Evolutionary conservation across 148 eudicot species (phyloP).

Genomic region (Persicaria tinctoria): DNA sequence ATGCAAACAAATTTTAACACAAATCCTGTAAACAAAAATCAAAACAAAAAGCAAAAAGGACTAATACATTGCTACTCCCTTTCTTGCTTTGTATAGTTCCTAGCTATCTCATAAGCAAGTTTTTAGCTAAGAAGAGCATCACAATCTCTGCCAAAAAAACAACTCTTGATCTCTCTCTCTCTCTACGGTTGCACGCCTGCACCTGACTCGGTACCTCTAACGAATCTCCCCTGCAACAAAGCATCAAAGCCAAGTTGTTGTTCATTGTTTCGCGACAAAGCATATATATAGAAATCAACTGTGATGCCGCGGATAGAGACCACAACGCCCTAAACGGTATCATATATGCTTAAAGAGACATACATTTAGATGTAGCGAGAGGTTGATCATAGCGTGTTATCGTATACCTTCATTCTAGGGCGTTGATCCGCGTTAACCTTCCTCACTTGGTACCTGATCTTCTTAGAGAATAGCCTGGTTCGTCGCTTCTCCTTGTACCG

Average conservation of each 20-base stretch:
- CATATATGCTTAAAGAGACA: not conserved
- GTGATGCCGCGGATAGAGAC: too few species aligned
- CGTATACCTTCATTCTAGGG: constrained; percentile 76
- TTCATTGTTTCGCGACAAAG: too few species aligned
- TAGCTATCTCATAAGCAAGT: not conserved
- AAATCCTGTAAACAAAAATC: not conserved
- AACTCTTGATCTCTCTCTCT: not conserved
- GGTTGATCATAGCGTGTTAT: not conserved
- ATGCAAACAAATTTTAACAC: not conserved
- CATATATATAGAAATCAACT: too few species aligned
- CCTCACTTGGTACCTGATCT: constrained; percentile 77
- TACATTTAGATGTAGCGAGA: not conserved
- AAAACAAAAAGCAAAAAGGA: not conserved
- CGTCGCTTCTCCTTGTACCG: constrained; percentile 85
- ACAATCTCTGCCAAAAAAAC: not conserved
- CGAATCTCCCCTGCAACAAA: constrained; percentile 28
- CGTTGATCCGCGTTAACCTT: constrained; percentile 89
- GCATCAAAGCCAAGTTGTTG: not conserved
- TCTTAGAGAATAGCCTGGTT: constrained; percentile 74
- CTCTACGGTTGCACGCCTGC: not conserved
- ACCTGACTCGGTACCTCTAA: constrained; percentile 45
- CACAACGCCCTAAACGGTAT: too few species aligned
- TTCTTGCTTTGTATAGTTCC: not conserved
- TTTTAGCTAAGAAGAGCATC: constrained; percentile 1
- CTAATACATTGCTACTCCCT: not conserved